Conservation (phyloP, 169 alveolate genomes). For the Plasmodium cynomolgi region DNA sequence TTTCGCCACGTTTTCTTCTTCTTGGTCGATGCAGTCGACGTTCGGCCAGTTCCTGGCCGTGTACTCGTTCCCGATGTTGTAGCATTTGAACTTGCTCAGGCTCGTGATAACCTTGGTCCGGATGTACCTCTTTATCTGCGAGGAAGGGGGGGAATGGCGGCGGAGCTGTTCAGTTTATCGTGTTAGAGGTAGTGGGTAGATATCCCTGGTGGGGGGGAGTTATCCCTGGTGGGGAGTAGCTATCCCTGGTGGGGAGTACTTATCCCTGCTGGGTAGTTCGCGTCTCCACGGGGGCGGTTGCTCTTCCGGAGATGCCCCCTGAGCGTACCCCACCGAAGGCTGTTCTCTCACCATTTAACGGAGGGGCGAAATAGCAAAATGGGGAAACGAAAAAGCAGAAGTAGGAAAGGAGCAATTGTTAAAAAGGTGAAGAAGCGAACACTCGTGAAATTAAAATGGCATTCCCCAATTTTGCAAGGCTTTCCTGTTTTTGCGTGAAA, state of each 20-base stretch:
- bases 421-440: not conserved
- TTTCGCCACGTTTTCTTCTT: conserved; percentile 50
- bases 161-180: not conserved
- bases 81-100: conserved; percentile 59
- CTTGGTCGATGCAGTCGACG: conserved; percentile 39
- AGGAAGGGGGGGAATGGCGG: not conserved
- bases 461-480: not conserved
- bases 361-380: not conserved
- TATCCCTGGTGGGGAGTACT: not conserved
- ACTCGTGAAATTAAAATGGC: not conserved
- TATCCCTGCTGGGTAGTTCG: not conserved
- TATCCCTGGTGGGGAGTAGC: too few species aligned
- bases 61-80: conserved; percentile 61
- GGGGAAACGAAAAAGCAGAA: not conserved
- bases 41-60: conserved; percentile 71
- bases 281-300: not conserved
- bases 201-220: not conserved
- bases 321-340: not conserved
- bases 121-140: conserved; percentile 66
- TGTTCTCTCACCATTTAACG: not conserved
- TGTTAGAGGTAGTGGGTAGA: not conserved
- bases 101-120: conserved; percentile 68
- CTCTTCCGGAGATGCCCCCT: not conserved
- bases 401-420: not conserved
- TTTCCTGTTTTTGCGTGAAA: not conserved